phyloP scores from a whole-genome alignment of 805 yeast genomes.

The Wickerhamomyces chaumierensis region DNA sequence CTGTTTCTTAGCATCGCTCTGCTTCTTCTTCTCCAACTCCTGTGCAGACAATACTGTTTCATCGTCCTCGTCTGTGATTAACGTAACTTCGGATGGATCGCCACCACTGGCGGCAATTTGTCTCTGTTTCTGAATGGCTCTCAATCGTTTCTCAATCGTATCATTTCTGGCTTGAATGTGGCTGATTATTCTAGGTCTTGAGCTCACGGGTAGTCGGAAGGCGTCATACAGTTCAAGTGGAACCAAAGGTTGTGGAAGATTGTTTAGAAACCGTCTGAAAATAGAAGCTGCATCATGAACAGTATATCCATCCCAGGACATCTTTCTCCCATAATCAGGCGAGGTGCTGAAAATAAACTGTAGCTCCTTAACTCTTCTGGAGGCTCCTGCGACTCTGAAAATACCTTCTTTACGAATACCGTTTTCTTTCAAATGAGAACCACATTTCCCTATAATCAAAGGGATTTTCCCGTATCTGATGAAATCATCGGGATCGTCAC shows the following conservation, averaged over 20 bases:
- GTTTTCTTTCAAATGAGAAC: constrained; percentile 68
- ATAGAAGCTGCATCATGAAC: constrained; percentile 96
- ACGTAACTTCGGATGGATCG: constrained; percentile 3
- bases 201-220: constrained; percentile 68
- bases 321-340: constrained; percentile 80
- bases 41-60: constrained; percentile 10
- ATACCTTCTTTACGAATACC: constrained; percentile 82
- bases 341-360: constrained; percentile 78
- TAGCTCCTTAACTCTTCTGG: constrained; percentile 75
- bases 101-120: constrained; percentile 3
- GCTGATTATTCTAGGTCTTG: constrained; percentile 50
- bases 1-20: constrained; percentile 27
- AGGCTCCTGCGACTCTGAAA: constrained; percentile 86
- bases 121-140: constrained; percentile 16
- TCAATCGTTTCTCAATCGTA: constrained; percentile 24
- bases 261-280: constrained; percentile 73
- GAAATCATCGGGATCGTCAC: constrained; percentile 44
- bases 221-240: constrained; percentile 67
- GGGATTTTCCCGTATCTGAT: constrained; percentile 85
- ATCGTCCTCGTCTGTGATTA: constrained; percentile 8
- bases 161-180: constrained; percentile 53
- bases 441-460: constrained; percentile 91
- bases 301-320: constrained; percentile 82
- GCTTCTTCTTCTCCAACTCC: constrained; percentile 20
- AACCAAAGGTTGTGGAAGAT: constrained; percentile 85